Evolutionary conservation across 1,284 basidiomycete species (phyloP).

Genomic region (Trichosporon ovoides): DNA sequence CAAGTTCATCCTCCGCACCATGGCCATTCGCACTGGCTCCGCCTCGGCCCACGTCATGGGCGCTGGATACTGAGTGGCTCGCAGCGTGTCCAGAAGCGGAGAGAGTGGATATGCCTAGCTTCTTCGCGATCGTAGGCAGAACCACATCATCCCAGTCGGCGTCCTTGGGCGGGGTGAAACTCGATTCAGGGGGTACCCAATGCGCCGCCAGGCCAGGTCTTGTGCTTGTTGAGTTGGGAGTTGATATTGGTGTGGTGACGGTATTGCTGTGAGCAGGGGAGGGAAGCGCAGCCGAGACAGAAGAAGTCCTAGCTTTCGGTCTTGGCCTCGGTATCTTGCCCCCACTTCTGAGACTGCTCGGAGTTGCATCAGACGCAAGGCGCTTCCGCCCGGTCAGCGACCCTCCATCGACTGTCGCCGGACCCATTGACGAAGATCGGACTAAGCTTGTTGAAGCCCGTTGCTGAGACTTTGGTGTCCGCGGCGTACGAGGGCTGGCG

Average conservation of each 20-base stretch:
- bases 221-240: neutral
- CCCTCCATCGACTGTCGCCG: neutral
- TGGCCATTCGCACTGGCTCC: conserved; percentile 19
- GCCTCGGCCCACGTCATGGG: neutral
- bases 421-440: neutral
- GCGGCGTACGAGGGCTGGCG: neutral
- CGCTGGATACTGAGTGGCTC: neutral
- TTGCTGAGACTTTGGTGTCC: neutral
- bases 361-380: conserved; percentile 4
- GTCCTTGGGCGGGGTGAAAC: conserved; percentile 45
- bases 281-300: neutral
- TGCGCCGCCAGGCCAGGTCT: conserved; percentile 38
- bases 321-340: neutral
- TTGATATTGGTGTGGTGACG: neutral
- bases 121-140: conserved; percentile 69
- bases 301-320: neutral
- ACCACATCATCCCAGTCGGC: conserved; percentile 54
- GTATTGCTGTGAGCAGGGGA: neutral
- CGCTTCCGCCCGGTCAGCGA: conserved; percentile 4
- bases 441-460: neutral
- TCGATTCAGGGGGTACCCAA: conserved; percentile 39
- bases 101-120: conserved; percentile 56
- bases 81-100: neutral
- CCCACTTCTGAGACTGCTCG: neutral
- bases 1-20: conserved; percentile 28